Base-by-base conservation (phyloP, 2,329 filamentous ascomycete species). In the Talaromyces pinophilus region DNA sequence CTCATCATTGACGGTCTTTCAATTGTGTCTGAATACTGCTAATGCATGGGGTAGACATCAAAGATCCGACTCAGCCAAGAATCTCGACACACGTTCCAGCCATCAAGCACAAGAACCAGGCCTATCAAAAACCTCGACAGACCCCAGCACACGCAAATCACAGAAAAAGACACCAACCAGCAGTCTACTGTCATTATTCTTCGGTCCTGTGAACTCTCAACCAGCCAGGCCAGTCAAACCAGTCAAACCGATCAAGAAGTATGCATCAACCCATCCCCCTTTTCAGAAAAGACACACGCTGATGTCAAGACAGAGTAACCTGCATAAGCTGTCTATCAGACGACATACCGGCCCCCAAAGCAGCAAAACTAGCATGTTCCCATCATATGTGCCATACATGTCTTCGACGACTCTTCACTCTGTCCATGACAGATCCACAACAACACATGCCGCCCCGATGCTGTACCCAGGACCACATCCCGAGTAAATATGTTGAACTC, bases 361-460 rank as follows among this genome's bases (percentile, higher is more conserved):
- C 89, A 40, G 88, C 88, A 44, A 91, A 89, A 75, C 85, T 96
- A 42, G 85, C 87, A 70, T 96, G 93, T 75, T 88, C 88, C 2
- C 92, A 96, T 77, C 86, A 88, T 68, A 93, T 94, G 90, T 96
- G 93, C 77, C 84, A 90, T 69, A 76, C 84, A 7, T 96, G 93
- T 76, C 82, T 97, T 48, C 90, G 88, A 76, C 86, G 88, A 60
- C 85, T 87, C 66, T 96, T 96, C 78, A 87, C 84, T 63, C 83
- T 92, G 68, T 95, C 92, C 11, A 83, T 93, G 68, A 88, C 84
- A 50, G 91, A 96, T 74, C 88, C 91, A 1, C 62, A 63, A 68
- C 88, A 92, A 67, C 88, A 92, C 70, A 96, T 96, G 92, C 92
- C 93, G 19, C 93, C 93, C 0, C 86, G 84, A 74, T 97, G 92